phyloP scores from a whole-genome alignment of 1,284 basidiomycete species.

The Trametes sp. region DNA sequence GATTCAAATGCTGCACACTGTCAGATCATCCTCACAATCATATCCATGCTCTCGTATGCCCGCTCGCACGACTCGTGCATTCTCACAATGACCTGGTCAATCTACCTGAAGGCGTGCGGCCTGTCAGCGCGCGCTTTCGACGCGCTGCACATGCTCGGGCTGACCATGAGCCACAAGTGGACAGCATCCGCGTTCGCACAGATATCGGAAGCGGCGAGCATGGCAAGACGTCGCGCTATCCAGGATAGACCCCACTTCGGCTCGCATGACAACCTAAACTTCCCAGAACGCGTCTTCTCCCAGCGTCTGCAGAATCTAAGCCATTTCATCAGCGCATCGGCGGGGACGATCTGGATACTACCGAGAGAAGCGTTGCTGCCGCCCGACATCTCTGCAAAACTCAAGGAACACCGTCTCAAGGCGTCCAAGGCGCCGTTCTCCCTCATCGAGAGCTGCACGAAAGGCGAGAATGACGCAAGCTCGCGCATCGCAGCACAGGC shows the following conservation, averaged over 20 bases:
- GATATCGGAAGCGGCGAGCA: slow-evolving; percentile 1
- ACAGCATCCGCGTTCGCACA: slow-evolving; percentile 18
- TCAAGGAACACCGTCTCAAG: slow-evolving; percentile 7
- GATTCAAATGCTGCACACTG: not conserved
- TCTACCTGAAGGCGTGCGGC: slow-evolving; percentile 40
- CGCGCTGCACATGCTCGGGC: slow-evolving; percentile 35
- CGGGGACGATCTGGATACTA: slow-evolving; percentile 43
- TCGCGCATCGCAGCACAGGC: slow-evolving; percentile 6
- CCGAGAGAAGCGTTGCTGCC: not conserved
- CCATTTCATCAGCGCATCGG: slow-evolving; percentile 47
- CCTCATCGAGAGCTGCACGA: not conserved
- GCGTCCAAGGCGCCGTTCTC: slow-evolving; percentile 9
- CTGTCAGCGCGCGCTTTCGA: slow-evolving; percentile 38
- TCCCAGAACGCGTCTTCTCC: slow-evolving; percentile 37
- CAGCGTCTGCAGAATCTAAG: slow-evolving; percentile 44
- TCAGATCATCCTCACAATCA: slow-evolving; percentile 12
- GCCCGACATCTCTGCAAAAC: not conserved
- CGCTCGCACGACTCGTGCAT: slow-evolving; percentile 6
- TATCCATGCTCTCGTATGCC: slow-evolving; percentile 14
- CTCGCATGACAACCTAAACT: slow-evolving; percentile 49
- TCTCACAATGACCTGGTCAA: slow-evolving; percentile 21
- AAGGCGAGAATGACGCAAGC: not conserved
- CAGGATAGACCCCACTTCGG: slow-evolving; percentile 36
- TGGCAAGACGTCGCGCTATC: slow-evolving; percentile 23
- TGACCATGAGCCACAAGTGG: slow-evolving; percentile 43